A percentile compares a stretch with the other conserved stretches of the same genome.
Evolutionary conservation across 768 basidiomycete species (phyloP).

Genomic region (Guyanaporus albipodus): DNA sequence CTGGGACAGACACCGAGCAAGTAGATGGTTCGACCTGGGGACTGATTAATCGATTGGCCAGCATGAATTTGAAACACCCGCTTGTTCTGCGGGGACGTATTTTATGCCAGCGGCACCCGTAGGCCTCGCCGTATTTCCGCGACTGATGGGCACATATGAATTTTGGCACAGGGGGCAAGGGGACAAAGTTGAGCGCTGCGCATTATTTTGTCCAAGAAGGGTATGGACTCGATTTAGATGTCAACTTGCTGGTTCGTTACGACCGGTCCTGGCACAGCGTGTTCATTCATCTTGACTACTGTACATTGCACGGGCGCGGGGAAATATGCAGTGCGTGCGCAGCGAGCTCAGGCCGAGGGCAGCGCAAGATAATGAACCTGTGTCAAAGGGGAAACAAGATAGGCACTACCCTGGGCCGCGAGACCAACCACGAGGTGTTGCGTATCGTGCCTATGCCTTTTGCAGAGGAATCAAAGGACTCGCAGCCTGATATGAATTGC

Average conservation of each 20-base stretch:
- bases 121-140: too few relatives aligned
- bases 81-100: neutral
- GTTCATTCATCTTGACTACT: neutral
- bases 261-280: neutral
- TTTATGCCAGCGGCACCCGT: neutral
- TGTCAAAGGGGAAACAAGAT: neutral
- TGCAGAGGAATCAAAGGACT: too few relatives aligned
- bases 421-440: neutral
- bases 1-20: too few relatives aligned
- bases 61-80: constrained; percentile 3
- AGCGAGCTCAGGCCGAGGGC: too few relatives aligned
- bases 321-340: neutral
- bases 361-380: too few relatives aligned
- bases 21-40: too few relatives aligned
- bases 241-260: neutral
- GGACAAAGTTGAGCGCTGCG: neutral
- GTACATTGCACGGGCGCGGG: neutral
- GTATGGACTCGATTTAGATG: neutral
- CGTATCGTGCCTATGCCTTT: too few relatives aligned
- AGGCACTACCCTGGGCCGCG: constrained; percentile 1
- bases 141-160: too few relatives aligned
- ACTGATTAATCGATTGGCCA: too few relatives aligned
- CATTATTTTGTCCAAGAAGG: neutral
- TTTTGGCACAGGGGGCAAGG: neutral
- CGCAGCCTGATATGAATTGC: constrained; percentile 1